Conservation (phyloP, 2,329 filamentous ascomycete genomes). For the Pseudocercospora crystallina region DNA sequence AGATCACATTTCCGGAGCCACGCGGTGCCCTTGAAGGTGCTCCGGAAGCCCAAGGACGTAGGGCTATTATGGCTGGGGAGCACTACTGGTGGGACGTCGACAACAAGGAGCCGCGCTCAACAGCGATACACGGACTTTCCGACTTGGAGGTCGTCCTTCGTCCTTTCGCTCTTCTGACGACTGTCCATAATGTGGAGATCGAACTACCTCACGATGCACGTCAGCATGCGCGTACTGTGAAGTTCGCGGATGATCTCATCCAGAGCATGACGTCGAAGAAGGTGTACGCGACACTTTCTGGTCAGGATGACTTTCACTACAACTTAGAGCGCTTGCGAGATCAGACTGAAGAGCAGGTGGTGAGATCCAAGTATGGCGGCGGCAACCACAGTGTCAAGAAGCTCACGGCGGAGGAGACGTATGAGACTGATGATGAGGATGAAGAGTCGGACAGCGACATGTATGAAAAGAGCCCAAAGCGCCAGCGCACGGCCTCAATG, state of each 20-base stretch:
- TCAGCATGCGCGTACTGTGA: slow-evolving; percentile 13
- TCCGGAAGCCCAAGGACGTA: background rate
- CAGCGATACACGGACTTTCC: slow-evolving; percentile 25
- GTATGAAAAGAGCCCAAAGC: background rate
- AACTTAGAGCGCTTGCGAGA: too few relatives aligned
- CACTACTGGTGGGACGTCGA: slow-evolving; percentile 28
- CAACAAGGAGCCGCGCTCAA: slow-evolving; percentile 20
- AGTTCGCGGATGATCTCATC: slow-evolving; percentile 24
- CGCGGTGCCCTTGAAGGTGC: background rate
- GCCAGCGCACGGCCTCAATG: too few relatives aligned
- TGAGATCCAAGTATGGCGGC: too few relatives aligned
- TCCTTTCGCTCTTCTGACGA: slow-evolving; percentile 24
- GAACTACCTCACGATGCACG: slow-evolving; percentile 22
- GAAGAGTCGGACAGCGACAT: background rate
- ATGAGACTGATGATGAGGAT: background rate
- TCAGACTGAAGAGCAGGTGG: too few relatives aligned
- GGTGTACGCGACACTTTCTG: too few relatives aligned
- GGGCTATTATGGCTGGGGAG: slow-evolving; percentile 15
- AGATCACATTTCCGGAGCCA: slow-evolving; percentile 25
- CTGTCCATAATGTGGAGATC: slow-evolving; percentile 27
- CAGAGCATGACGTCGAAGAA: slow-evolving; percentile 19
- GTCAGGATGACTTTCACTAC: too few relatives aligned
- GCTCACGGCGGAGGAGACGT: background rate
- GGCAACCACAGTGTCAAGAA: too few relatives aligned
- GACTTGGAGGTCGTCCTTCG: slow-evolving; percentile 32